phyloP scores from a whole-genome alignment of 192 early-diverging fungal species.

The Kickxella alabastrina region DNA sequence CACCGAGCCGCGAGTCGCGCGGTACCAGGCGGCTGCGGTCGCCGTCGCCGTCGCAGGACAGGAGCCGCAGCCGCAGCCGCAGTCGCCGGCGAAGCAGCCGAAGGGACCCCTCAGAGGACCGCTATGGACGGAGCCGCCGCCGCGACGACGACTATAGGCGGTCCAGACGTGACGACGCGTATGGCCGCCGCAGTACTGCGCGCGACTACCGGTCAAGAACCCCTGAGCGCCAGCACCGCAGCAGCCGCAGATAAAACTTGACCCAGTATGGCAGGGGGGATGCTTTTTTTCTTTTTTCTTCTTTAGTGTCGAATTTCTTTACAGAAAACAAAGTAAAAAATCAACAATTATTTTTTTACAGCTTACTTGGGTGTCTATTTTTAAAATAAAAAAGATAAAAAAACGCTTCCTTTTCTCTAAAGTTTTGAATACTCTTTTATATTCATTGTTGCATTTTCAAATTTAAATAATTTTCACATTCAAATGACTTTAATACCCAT shows the following conservation, averaged over 20 bases:
- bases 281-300: neutral
- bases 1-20: neutral
- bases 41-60: neutral
- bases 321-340: no score
- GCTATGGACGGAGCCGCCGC: neutral
- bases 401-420: no score
- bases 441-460: neutral
- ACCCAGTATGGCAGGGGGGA: neutral
- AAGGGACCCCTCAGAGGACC: neutral
- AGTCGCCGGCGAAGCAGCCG: neutral
- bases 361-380: no score
- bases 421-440: neutral
- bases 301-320: neutral
- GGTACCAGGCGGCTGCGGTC: no score
- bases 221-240: conserved; percentile 13
- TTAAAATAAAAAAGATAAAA: no score
- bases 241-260: neutral
- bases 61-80: neutral
- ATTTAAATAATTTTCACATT: neutral
- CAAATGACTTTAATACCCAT: conserved; percentile 26
- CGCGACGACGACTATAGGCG: conserved; percentile 11
- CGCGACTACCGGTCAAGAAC: conserved; percentile 18
- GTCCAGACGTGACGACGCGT: conserved; percentile 3
- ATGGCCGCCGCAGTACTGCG: no score
- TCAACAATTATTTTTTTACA: no score